Percentiles rank a stretch among this genome's conserved stretches.
Conservation (phyloP, 805 yeast species). For the Candida koratica region DNA sequence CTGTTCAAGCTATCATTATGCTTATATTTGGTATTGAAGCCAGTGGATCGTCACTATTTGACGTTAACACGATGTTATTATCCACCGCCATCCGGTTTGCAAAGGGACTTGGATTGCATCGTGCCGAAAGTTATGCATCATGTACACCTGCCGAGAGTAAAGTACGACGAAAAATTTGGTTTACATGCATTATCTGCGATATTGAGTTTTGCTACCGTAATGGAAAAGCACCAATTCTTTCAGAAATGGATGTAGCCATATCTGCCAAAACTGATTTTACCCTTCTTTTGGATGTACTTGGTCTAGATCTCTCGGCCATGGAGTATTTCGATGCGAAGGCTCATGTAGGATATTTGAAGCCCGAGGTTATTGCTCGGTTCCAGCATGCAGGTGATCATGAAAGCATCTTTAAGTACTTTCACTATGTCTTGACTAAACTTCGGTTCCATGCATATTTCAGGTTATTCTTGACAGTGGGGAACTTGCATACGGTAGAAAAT, state of each 20-base stretch:
- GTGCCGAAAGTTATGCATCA: constrained; percentile 25
- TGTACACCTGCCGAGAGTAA: constrained; percentile 19
- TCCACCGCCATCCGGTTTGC: constrained; percentile 37
- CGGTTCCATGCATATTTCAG: constrained; percentile 26
- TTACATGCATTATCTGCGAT: constrained; percentile 31
- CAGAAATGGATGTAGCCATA: constrained; percentile 10
- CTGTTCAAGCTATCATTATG: constrained; percentile 50
- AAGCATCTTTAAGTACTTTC: constrained; percentile 5
- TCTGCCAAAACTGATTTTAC: constrained; percentile 8
- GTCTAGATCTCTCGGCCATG: background rate
- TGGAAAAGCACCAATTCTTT: constrained; percentile 38
- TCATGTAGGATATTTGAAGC: constrained; percentile 6
- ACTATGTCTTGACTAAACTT: constrained; percentile 20
- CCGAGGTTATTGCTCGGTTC: constrained; percentile 1
- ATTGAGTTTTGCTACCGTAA: constrained; percentile 35
- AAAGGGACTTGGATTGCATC: constrained; percentile 39
- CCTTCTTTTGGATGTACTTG: background rate
- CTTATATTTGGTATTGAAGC: constrained; percentile 36
- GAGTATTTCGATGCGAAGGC: constrained; percentile 8
- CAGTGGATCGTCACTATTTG: constrained; percentile 21
- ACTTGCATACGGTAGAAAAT: constrained; percentile 17
- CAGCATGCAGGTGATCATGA: constrained; percentile 1
- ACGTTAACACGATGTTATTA: constrained; percentile 26
- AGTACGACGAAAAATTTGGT: constrained; percentile 31
- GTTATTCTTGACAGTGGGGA: constrained; percentile 28